A percentile compares a stretch with the other conserved stretches of the same genome.
phyloP scores from a whole-genome alignment of 164 flowering plant genomes.

The Chloranthus sessilifolius region DNA sequence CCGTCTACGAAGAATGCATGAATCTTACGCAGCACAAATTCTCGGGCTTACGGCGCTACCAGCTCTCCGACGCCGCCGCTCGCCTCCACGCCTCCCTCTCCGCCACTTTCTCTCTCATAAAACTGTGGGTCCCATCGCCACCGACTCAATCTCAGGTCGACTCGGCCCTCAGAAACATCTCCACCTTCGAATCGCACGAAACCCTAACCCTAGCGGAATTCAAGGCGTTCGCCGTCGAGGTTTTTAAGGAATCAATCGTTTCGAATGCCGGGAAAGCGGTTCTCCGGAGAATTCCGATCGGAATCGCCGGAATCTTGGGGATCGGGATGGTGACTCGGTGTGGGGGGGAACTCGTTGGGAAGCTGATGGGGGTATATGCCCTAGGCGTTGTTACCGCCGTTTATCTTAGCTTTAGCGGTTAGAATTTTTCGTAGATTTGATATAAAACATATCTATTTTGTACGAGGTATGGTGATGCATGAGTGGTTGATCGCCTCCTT shows the following conservation, averaged over 20 bases:
- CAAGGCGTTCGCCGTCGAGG: conserved; percentile 47
- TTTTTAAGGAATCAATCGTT: conserved; percentile 44
- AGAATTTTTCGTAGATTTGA: too few species aligned
- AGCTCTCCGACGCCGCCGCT: conserved; percentile 55
- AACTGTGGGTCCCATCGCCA: conserved; percentile 54
- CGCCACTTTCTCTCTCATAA: conserved; percentile 36
- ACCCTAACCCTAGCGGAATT: conserved; percentile 34
- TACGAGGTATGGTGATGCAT: too few species aligned
- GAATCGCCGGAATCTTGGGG: conserved; percentile 63
- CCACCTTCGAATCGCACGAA: conserved; percentile 1
- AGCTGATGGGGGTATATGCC: conserved; percentile 59
- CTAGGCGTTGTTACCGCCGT: conserved; percentile 54
- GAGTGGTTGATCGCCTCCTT: too few species aligned
- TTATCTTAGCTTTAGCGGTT: conserved; percentile 34
- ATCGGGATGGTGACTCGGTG: conserved; percentile 40
- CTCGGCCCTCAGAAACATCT: conserved; percentile 27
- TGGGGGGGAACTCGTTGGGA: conserved; percentile 41
- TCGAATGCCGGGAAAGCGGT: conserved; percentile 35
- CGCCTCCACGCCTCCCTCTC: conserved; percentile 52
- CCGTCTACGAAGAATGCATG: conserved; percentile 46
- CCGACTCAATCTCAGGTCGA: conserved; percentile 60
- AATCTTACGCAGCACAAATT: conserved; percentile 63
- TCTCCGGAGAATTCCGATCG: conserved; percentile 39
- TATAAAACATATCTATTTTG: too few species aligned
- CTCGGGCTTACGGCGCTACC: conserved; percentile 68